Percentiles rank a stretch among this genome's conserved stretches.
Evolutionary conservation across 2,329 filamentous ascomycete species (phyloP).

Genomic region (Blastomyces emzantsi): DNA sequence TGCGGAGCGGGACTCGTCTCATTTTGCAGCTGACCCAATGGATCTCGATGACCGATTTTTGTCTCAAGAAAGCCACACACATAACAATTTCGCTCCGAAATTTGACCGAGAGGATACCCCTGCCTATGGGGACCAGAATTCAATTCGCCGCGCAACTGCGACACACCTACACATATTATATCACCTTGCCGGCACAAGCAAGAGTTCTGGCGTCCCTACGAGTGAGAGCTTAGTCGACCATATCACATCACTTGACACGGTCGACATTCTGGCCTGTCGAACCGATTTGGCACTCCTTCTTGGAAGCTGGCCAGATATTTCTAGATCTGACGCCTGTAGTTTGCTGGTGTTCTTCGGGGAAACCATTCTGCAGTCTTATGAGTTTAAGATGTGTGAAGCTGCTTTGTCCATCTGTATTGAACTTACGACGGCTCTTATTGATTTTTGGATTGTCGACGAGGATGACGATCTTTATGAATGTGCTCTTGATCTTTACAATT

Average conservation of each 20-base stretch:
- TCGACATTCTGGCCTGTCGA: constrained; percentile 32
- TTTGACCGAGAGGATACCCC: constrained; percentile 27
- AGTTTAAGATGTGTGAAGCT: constrained; percentile 65
- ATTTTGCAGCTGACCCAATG: constrained; percentile 29
- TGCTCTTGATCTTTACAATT: constrained; percentile 68
- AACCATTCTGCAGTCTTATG: constrained; percentile 44
- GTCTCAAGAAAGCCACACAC: constrained; percentile 19
- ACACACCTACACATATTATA: constrained; percentile 28
- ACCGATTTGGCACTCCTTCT: constrained; percentile 25
- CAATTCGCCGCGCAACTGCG: constrained; percentile 31
- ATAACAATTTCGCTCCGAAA: constrained; percentile 21
- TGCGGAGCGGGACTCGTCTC: constrained; percentile 16
- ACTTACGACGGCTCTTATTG: constrained; percentile 55
- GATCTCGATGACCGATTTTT: constrained; percentile 36
- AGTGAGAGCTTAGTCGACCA: constrained; percentile 26
- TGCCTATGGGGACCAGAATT: constrained; percentile 25
- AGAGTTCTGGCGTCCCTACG: constrained; percentile 2
- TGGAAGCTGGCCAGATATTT: constrained; percentile 17
- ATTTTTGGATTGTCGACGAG: constrained; percentile 52
- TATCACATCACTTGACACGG: constrained; percentile 28
- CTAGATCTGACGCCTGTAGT: constrained; percentile 31
- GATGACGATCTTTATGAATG: constrained; percentile 53
- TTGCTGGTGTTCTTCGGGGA: constrained; percentile 43
- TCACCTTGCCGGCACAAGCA: constrained; percentile 14
- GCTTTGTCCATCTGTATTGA: constrained; percentile 59